Conservation (phyloP, 495 filamentous ascomycete genomes). For the Xylaria bambusicola region DNA sequence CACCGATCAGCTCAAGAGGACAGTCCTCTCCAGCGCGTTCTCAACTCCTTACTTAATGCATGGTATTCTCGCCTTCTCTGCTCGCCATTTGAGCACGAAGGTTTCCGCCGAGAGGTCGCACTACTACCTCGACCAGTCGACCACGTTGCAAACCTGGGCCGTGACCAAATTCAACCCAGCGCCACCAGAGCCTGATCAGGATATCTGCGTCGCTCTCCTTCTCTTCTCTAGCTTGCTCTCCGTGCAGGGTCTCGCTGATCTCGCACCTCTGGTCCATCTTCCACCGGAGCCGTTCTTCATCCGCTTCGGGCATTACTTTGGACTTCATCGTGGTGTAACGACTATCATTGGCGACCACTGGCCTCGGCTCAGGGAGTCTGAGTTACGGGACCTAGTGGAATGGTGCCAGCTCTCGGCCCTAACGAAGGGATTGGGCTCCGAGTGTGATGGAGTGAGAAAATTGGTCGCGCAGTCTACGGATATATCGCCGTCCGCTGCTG, state of each 20-base stretch:
- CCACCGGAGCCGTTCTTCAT: constrained; percentile 13
- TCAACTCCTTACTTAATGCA: constrained; percentile 35
- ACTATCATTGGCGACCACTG: constrained; percentile 8
- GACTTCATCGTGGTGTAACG: constrained; percentile 3
- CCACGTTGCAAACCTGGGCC: constrained; percentile 34
- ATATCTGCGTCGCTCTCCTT: constrained; percentile 41
- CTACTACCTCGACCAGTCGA: constrained; percentile 27
- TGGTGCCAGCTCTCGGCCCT: neutral
- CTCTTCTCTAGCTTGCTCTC: constrained; percentile 35
- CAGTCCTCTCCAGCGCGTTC: constrained; percentile 28
- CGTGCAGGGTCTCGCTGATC: constrained; percentile 2
- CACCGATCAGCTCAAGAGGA: constrained; percentile 21
- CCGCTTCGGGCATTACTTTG: constrained; percentile 12
- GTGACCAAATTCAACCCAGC: constrained; percentile 37
- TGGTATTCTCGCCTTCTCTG: constrained; percentile 40
- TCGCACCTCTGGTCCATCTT: neutral
- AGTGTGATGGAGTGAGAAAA: neutral
- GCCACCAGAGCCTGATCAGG: constrained; percentile 21
- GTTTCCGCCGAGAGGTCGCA: constrained; percentile 13
- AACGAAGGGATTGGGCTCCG: neutral
- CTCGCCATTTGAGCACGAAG: constrained; percentile 34
- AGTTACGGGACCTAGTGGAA: neutral
- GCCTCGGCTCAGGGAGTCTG: neutral
- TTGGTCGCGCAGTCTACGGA: neutral
- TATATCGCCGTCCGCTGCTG: neutral